phyloP scores from a whole-genome alignment of 1,139 yeast genomes.

The Geotrichum histeridarum region DNA sequence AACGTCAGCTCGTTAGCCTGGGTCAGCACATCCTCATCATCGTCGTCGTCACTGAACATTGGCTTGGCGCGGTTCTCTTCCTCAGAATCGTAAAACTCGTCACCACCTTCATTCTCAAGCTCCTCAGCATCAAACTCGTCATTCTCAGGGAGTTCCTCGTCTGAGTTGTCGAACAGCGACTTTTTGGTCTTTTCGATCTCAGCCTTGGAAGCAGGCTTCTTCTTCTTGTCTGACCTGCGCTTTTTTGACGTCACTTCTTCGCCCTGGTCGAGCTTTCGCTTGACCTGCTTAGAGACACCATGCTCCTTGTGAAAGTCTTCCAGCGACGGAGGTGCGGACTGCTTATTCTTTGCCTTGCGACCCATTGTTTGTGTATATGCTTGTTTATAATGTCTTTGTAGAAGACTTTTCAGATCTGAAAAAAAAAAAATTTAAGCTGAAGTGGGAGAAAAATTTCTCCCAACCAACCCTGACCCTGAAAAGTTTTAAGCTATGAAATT shows the following conservation, averaged over 20 bases:
- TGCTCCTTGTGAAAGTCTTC: slow-evolving; percentile 72
- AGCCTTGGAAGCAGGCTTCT: slow-evolving; percentile 50
- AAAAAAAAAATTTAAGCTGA: neutral
- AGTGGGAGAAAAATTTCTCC: slow-evolving; percentile 8
- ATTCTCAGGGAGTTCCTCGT: slow-evolving; percentile 32
- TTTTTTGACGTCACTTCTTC: slow-evolving; percentile 32
- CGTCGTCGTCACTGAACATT: slow-evolving; percentile 83
- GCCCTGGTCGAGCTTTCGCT: slow-evolving; percentile 30
- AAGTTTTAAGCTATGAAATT: neutral
- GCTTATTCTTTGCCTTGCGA: slow-evolving; percentile 86
- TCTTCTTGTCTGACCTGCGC: slow-evolving; percentile 19
- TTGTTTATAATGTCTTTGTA: neutral
- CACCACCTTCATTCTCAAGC: slow-evolving; percentile 40
- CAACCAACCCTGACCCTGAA: slow-evolving; percentile 13
- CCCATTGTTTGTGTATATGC: slow-evolving; percentile 56
- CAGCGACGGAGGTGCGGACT: slow-evolving; percentile 78
- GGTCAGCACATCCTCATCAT: slow-evolving; percentile 71
- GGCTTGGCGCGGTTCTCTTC: slow-evolving; percentile 56
- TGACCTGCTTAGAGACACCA: slow-evolving; percentile 34
- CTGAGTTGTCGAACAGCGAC: slow-evolving; percentile 74
- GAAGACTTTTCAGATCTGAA: neutral
- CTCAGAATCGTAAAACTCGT: slow-evolving; percentile 55
- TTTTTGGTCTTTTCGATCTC: slow-evolving; percentile 70
- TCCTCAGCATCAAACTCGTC: slow-evolving; percentile 39
- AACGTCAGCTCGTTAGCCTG: slow-evolving; percentile 85